A percentile compares a stretch with the other conserved stretches of the same genome.
These are phyloP conservation scores for Nicotiana otophora DNA, from an alignment of 257 asterid species.

Conservation along the genomic window DNA sequence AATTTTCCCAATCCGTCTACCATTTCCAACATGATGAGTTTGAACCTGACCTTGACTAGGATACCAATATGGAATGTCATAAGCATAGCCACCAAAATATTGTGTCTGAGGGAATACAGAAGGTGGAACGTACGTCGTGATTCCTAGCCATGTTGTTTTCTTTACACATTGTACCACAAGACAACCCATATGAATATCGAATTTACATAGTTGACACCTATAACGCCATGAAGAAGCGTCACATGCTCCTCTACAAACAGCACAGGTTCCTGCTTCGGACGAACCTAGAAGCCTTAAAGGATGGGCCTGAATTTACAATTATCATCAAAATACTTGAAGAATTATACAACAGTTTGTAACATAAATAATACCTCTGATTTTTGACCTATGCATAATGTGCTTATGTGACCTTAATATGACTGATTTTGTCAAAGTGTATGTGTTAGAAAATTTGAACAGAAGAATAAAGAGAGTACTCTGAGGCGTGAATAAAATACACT, in stretches of 20 bases:
- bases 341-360: background rate
- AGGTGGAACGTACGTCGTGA: background rate
- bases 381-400: too few species aligned
- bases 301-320: constrained; percentile 1
- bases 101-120: background rate
- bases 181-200: constrained; percentile 23
- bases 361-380: too few species aligned
- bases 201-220: constrained; percentile 12
- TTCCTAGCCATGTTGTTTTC: background rate
- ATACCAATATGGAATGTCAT: background rate
- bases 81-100: background rate
- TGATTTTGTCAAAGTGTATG: too few species aligned
- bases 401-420: too few species aligned
- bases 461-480: too few species aligned
- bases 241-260: background rate
- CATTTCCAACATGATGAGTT: background rate
- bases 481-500: too few species aligned
- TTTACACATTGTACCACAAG: background rate
- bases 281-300: constrained; percentile 12
- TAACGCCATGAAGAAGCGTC: constrained; percentile 19
- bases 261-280: background rate
- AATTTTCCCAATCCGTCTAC: background rate
- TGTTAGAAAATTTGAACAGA: too few species aligned
- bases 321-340: background rate
- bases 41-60: background rate